Percentiles rank a stretch among this genome's conserved stretches.
Conservation (phyloP, 1,284 basidiomycete species). For the Stygiomarasmius scandens region DNA sequence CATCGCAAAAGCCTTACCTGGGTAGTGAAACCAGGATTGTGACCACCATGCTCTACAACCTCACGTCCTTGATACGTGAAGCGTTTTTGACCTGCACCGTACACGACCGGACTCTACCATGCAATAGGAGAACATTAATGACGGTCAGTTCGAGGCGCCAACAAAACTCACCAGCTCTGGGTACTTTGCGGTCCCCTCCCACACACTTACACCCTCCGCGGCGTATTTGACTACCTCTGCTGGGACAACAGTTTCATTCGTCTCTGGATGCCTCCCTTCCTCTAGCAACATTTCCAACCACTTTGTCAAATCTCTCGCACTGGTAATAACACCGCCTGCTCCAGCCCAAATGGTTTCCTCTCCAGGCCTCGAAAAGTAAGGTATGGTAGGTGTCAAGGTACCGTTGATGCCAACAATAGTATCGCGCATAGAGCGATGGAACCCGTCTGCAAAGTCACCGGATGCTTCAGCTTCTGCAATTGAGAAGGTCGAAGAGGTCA, state of each 20-base stretch:
- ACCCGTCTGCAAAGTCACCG: slow-evolving; percentile 40
- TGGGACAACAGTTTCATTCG: slow-evolving; percentile 44
- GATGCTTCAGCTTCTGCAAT: slow-evolving; percentile 36
- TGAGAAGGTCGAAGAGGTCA: slow-evolving; percentile 47
- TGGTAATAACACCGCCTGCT: slow-evolving; percentile 45
- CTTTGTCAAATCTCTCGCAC: slow-evolving; percentile 38
- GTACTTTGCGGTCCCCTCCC: slow-evolving; percentile 32
- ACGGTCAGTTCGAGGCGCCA: slow-evolving; percentile 2
- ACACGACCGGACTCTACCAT: slow-evolving; percentile 31
- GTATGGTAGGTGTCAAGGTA: slow-evolving; percentile 32
- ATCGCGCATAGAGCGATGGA: slow-evolving; percentile 30
- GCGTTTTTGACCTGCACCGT: slow-evolving; percentile 45
- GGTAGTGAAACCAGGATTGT: slow-evolving; percentile 44
- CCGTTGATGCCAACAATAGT: slow-evolving; percentile 27
- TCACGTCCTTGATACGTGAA: slow-evolving; percentile 44
- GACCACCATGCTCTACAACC: slow-evolving; percentile 42
- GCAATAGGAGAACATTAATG: slow-evolving; percentile 12
- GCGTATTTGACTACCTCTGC: slow-evolving; percentile 36
- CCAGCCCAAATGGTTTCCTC: slow-evolving; percentile 42
- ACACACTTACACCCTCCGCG: slow-evolving; percentile 36
- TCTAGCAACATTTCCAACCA: slow-evolving; percentile 49
- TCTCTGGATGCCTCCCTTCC: slow-evolving; percentile 42
- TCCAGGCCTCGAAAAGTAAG: slow-evolving; percentile 37
- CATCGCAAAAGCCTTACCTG: slow-evolving; percentile 23
- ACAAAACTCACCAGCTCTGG: slow-evolving; percentile 32